phyloP scores from a whole-genome alignment of 352 stramenopile species.

The Phytopythium mirpurense region DNA sequence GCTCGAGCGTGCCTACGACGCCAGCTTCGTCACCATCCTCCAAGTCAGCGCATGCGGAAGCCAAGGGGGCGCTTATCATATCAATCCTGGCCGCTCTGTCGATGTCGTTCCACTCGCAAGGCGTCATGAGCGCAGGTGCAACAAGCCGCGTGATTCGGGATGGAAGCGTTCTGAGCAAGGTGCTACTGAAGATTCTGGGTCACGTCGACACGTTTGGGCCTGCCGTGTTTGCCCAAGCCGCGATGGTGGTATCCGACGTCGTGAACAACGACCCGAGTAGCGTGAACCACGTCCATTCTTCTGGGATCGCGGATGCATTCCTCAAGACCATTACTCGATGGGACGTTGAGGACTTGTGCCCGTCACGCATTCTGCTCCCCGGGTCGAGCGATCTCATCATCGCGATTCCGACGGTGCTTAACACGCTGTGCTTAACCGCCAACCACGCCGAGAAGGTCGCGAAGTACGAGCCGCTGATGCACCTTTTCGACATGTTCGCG shows the following conservation, averaged over 20 bases:
- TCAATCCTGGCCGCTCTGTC: constrained; percentile 74
- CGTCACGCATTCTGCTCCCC: constrained; percentile 50
- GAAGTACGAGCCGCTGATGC: constrained; percentile 86
- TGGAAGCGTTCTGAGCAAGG: constrained; percentile 80
- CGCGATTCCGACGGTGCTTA: constrained; percentile 91
- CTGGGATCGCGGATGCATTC: constrained; percentile 91
- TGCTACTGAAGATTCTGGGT: constrained; percentile 87
- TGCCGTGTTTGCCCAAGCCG: constrained; percentile 89
- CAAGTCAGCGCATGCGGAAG: constrained; percentile 27
- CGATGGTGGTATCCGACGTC: constrained; percentile 93
- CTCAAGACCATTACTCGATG: constrained; percentile 88
- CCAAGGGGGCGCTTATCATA: constrained; percentile 61
- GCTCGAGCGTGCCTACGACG: constrained; percentile 22
- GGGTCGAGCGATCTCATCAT: constrained; percentile 93
- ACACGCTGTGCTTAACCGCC: constrained; percentile 91
- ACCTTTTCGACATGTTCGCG: constrained; percentile 90
- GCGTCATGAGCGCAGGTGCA: constrained; percentile 82
- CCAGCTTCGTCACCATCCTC: neutral
- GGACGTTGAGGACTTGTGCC: constrained; percentile 54
- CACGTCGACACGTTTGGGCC: constrained; percentile 91
- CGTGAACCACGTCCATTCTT: constrained; percentile 92
- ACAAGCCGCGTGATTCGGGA: constrained; percentile 86
- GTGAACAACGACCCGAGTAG: constrained; percentile 96
- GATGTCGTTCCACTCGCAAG: constrained; percentile 83
- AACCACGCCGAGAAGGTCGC: constrained; percentile 87